Conservation (phyloP, 129 eudicot genomes). For the Erigeron canadensis region DNA sequence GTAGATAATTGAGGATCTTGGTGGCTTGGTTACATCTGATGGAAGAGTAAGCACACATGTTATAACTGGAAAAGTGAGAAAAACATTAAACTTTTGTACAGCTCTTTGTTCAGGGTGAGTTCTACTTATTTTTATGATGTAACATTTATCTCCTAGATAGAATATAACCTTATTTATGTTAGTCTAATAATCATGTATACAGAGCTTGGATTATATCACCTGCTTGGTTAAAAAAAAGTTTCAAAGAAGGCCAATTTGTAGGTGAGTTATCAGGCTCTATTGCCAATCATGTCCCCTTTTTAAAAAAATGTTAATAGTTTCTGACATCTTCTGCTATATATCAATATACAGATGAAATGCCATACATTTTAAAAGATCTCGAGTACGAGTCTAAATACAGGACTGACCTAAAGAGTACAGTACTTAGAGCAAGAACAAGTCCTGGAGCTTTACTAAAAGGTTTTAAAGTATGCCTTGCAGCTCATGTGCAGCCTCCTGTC, state of each 20-base stretch:
- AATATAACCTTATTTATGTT: not conserved
- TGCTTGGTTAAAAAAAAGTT: conserved; percentile 86
- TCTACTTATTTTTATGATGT: conserved; percentile 4
- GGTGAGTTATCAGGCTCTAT: conserved; percentile 47
- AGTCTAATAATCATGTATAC: conserved; percentile 21
- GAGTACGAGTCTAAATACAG: conserved; percentile 62
- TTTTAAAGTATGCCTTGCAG: conserved; percentile 61
- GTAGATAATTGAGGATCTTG: conserved; percentile 79
- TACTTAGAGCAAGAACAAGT: conserved; percentile 54
- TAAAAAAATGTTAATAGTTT: not conserved
- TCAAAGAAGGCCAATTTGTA: conserved; percentile 61
- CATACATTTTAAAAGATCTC: conserved; percentile 65
- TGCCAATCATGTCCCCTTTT: not conserved
- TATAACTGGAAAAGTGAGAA: conserved; percentile 80
- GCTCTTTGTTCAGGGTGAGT: conserved; percentile 97
- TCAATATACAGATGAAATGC: conserved; percentile 61
- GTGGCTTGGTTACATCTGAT: conserved; percentile 68
- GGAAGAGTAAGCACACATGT: conserved; percentile 82
- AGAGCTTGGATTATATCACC: conserved; percentile 92
- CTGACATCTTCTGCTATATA: not conserved
- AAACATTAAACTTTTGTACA: conserved; percentile 80
- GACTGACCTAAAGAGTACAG: conserved; percentile 54
- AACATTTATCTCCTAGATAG: not conserved
- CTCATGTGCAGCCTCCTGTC: conserved; percentile 72
- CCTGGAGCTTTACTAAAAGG: conserved; percentile 65